Conservation (phyloP, 2,329 filamentous ascomycete species). For the Sordariomycetes sp. region DNA sequence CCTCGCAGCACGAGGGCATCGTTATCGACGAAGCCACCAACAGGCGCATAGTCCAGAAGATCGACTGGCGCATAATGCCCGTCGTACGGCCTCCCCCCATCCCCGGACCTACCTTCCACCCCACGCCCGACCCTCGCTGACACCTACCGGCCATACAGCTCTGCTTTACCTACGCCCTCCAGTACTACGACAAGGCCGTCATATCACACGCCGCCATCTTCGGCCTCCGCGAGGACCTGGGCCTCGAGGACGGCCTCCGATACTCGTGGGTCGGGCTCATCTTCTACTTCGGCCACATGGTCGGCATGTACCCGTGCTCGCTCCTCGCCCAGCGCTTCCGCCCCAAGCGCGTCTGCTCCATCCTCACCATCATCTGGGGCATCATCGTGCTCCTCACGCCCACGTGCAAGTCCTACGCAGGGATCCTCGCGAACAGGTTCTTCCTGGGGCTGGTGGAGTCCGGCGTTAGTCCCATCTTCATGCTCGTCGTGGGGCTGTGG, state of each 20-base stretch:
- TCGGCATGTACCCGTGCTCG: constrained; percentile 22
- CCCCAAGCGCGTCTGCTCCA: constrained; percentile 9
- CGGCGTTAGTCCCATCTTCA: constrained; percentile 34
- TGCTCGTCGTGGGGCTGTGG: constrained; percentile 37
- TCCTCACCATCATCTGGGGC: constrained; percentile 12
- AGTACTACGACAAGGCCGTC: constrained; percentile 11
- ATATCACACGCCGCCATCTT: constrained; percentile 27
- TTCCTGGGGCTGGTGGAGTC: constrained; percentile 36
- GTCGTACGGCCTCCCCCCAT: not conserved
- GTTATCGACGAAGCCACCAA: constrained; percentile 1
- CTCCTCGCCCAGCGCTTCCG: constrained; percentile 16
- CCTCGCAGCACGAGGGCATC: not conserved
- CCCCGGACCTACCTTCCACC: not conserved
- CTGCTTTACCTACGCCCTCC: constrained; percentile 13
- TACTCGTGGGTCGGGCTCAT: constrained; percentile 28
- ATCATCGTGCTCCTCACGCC: constrained; percentile 30
- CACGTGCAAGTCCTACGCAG: constrained; percentile 26
- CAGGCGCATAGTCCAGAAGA: constrained; percentile 19
- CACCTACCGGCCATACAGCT: constrained; percentile 2
- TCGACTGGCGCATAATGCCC: constrained; percentile 12
- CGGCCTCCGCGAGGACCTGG: constrained; percentile 23
- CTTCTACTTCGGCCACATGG: constrained; percentile 28
- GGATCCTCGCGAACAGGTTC: constrained; percentile 30
- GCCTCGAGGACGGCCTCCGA: constrained; percentile 19
- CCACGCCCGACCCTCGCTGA: not conserved